Conservation (phyloP, 2,329 filamentous ascomycete genomes). For the Thermoascus crustaceus region DNA sequence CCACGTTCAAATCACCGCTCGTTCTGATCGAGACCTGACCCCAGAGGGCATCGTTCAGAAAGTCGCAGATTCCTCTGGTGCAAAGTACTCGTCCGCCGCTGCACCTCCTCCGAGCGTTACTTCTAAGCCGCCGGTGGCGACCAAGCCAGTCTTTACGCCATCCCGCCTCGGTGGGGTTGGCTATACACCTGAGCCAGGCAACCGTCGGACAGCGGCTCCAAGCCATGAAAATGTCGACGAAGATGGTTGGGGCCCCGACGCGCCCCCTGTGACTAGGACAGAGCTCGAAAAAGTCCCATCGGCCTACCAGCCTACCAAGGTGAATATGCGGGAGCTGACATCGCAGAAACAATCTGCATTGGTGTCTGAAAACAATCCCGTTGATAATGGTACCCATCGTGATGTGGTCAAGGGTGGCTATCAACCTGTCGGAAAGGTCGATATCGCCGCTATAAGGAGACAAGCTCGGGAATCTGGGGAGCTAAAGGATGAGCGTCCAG, state of each 20-base stretch:
- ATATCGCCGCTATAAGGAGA: conserved; percentile 81
- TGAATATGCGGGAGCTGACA: conserved; percentile 80
- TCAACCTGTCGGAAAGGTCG: conserved; percentile 93
- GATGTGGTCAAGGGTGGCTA: conserved; percentile 80
- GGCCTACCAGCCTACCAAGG: conserved; percentile 91
- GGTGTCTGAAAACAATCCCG: conserved; percentile 26
- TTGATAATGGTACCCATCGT: conserved; percentile 30
- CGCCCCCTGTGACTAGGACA: conserved; percentile 77
- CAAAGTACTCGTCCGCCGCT: conserved; percentile 74
- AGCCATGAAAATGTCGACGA: conserved; percentile 56
- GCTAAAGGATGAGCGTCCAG: conserved; percentile 65
- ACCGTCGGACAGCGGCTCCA: conserved; percentile 45
- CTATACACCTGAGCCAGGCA: conserved; percentile 57
- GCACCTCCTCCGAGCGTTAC: conserved; percentile 46
- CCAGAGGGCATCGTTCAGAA: conserved; percentile 86
- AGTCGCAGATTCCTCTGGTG: conserved; percentile 85
- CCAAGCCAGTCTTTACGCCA: conserved; percentile 88
- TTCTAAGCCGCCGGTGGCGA: conserved; percentile 61
- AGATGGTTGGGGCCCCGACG: conserved; percentile 93
- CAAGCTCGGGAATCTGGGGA: conserved; percentile 55
- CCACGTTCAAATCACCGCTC: conserved; percentile 93
- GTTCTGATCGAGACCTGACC: conserved; percentile 80
- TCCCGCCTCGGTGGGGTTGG: conserved; percentile 50
- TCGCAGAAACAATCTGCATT: conserved; percentile 55
- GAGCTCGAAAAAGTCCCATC: conserved; percentile 86